Base-by-base conservation (phyloP, 108 stramenopile genomes). In the Tribonema minus region DNA sequence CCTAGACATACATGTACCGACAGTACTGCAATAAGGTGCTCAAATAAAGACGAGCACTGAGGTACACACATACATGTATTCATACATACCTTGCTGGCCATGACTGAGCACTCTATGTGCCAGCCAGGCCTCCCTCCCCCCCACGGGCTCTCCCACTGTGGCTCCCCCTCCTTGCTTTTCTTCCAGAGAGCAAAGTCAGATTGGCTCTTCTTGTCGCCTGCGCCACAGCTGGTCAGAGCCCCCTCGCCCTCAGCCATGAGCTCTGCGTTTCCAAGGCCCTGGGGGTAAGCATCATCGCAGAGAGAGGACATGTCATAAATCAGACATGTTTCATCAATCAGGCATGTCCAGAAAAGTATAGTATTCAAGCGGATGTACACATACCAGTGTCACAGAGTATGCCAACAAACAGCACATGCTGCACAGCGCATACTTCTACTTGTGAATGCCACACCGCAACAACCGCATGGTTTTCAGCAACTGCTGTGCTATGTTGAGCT, bases 131-230 rank as follows among this genome's bases (percentile, higher is more conserved):
- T 86, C 3, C 98, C 98, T 1, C 76, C 65, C 33, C 96, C 96
- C 94, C 95, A 97, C 3, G 96, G 95, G 6, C 91, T 90, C 20
- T 71, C 58, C 92, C 95, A 99, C 36, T 76, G 84, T 0, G 96
- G 96, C 87, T 97, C 98, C n/a, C 92, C 93, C 1, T 90, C 88
- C 67, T 94, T 93, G 85, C 87, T 86, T 3, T 89, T 87, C 84
- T 99, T 99, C 98, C 98, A 99, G 15, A 99, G 85, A n/a, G 89
- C 94, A 88, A 99, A 99, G 85, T 99, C 98, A 32, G 92, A 72
- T n/a, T 89, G 9, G 20, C 46, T 20, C 20, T 54, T 70, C 83
- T 96, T 96, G 40, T 96, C 95, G 34, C 75, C 80, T 1, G 74
- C 82, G 0, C 63, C 81, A 65, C 62, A 82, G 20, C 54, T 74